Conservation (phyloP, 2,329 filamentous ascomycete genomes). For the Pseudopyrenochaeta lycopersici region DNA sequence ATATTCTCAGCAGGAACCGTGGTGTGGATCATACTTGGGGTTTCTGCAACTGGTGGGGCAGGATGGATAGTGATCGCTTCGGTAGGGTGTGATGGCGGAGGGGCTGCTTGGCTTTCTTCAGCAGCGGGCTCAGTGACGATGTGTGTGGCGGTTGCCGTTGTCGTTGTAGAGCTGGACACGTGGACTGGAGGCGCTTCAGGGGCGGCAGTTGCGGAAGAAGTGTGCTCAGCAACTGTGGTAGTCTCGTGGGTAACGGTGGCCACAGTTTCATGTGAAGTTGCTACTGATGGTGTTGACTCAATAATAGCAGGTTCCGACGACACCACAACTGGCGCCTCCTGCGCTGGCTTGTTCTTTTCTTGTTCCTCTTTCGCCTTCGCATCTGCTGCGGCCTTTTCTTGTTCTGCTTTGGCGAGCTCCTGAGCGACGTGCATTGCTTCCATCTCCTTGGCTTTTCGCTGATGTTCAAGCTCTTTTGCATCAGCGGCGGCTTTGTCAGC, state of each 20-base stretch:
- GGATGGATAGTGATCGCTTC: too few relatives aligned
- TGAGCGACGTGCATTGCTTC: constrained; percentile 23
- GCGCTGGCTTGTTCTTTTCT: neutral
- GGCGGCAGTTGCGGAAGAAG: neutral
- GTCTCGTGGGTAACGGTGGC: neutral
- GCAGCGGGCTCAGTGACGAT: neutral
- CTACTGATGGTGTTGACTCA: constrained; percentile 7
- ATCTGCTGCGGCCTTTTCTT: neutral
- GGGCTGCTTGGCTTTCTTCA: neutral
- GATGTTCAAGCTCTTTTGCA: constrained; percentile 15
- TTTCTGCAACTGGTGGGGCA: too few relatives aligned
- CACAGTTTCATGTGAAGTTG: constrained; percentile 10
- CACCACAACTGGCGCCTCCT: constrained; percentile 4
- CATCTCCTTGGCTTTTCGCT: constrained; percentile 12
- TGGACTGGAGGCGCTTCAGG: neutral
- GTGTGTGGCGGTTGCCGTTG: neutral
- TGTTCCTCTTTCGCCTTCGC: too few relatives aligned
- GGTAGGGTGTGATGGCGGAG: too few relatives aligned
- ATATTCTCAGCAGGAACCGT: too few relatives aligned
- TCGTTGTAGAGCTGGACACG: neutral
- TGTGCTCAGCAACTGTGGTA: constrained; percentile 5
- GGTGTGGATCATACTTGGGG: too few relatives aligned
- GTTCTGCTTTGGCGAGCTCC: constrained; percentile 14
- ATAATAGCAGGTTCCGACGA: constrained; percentile 4
- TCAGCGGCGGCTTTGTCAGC: constrained; percentile 17